Evolutionary conservation across 495 filamentous ascomycete genomes (phyloP), one percentile per base, ranked within the genome.

Genomic region (Neurospora cerealis): DNA sequence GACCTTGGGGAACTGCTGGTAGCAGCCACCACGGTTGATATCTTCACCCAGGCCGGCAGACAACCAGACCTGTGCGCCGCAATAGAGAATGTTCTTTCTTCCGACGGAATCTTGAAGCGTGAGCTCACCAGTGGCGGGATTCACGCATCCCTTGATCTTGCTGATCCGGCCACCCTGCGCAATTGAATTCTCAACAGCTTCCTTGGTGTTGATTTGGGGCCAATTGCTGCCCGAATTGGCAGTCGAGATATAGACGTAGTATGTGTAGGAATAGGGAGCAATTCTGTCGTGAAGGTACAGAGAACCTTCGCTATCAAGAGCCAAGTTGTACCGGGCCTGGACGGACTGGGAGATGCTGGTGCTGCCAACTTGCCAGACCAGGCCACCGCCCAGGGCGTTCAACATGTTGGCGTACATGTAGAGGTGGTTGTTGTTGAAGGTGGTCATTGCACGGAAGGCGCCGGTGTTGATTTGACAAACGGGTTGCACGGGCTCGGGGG

Each of bases 361-460:
- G 21, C 70, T 69, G 1, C 28, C 69, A 9, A 1, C 1, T 11
- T 39, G 2, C 75, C 75, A 76, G 8, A 0, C 28, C 7, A 74
- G 3, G 5, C 62, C 70, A 24, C 75, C 75, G 8, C 0, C 19
- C 19, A 72, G 4, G 2, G 2, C 28, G 62, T 70, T 72, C 17
- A 72, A 1, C 75, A 74, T 1, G 73, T 74, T 76, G 36, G 72
- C 75, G 37, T 71, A 76, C 2, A 76, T 62, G 36, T 32, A 17
- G 15, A 70, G 36, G 9, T 8, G 2, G 73, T 21, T 72, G 70
- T 10, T 32, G 28, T 72, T 74, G n/a, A 70, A 4, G 0, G 36
- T 70, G 7, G 41, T 69, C 32, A 17, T n/a, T 39, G 41, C 75
- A 36, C 32, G 66, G 62, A 76, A 76, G 28, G 70, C 73, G 34